Evolutionary conservation across 2,329 filamentous ascomycete species (phyloP), one percentile per base, ranked within the genome.

Genomic region (Trichoderma sp.): DNA sequence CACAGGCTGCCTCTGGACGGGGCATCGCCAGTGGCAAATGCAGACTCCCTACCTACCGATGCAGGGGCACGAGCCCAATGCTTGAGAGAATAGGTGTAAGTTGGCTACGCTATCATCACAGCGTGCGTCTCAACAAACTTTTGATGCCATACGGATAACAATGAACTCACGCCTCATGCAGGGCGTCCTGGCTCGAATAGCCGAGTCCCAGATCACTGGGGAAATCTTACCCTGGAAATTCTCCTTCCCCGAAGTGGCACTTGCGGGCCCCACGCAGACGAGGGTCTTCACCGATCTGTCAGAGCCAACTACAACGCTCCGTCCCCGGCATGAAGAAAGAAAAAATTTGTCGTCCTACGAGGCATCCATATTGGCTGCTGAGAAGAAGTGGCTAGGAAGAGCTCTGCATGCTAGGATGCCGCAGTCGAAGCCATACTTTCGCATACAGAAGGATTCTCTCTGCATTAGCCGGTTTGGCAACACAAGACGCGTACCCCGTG

Each of bases 1-100:
- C 63, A 52, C 63, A 47, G 63, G 63, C 63, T 67, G 63, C 63
- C 63, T 67, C 63, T 67, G 55, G 31, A 37, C 21, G 21, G 63
- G 31, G 55, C 16, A 35, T 59, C 55, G 40, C 37, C 21, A 31
- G 63, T 67, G 63, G 63, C 63, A 67, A 67, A 67, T 67, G 53
- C 55, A 59, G 63, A 40, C 63, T 67, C 55, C 63, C 58, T 57
- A 52, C 63, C 14, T 57, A 52, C 63, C 14, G 63, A 59, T 67
- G 55, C 63, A 67, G 58, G 56, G 49, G 63, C 52, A 14, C 5
- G 16, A 49, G 31, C 63, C 63, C 40, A 52, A 29, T 55, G 33
- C 63, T 58, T 29, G 53, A 31, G 27, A 56, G 21, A 16, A 35
- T 52, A 11, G 43, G 43, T 31, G 49, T 37, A 19, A 31, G 43